These are phyloP conservation scores for Aegilops bicornis DNA, from an alignment of 176 grass and related monocot genomes.

Conservation along the genomic window DNA sequence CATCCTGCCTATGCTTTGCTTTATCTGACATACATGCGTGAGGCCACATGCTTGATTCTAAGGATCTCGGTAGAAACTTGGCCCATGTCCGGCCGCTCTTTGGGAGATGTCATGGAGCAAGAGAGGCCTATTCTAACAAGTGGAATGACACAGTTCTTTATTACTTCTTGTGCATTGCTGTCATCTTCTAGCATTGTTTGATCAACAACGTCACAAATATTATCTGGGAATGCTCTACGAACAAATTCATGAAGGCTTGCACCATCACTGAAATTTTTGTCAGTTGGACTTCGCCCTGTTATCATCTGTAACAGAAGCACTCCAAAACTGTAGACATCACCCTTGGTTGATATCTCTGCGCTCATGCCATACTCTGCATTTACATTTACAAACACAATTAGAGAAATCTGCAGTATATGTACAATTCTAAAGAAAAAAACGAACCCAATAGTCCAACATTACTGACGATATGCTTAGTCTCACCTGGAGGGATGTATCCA, in stretches of 20 bases:
- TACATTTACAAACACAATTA: too few relatives aligned
- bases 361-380: conserved; percentile 14
- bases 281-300: conserved; percentile 3
- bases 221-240: not conserved
- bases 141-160: conserved; percentile 30
- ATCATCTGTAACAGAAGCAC: conserved; percentile 33
- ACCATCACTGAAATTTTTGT: not conserved
- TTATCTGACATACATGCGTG: not conserved
- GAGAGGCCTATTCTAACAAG: conserved; percentile 29
- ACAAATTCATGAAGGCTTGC: not conserved
- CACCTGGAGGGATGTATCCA: too few relatives aligned
- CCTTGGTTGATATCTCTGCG: too few relatives aligned
- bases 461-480: too few relatives aligned
- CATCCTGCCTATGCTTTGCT: not conserved
- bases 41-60: conserved; percentile 33
- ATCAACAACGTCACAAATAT: not conserved
- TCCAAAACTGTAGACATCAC: too few relatives aligned
- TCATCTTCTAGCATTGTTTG: not conserved
- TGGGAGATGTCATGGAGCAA: conserved; percentile 26
- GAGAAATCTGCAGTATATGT: too few relatives aligned
- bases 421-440: too few relatives aligned
- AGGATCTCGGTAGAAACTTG: conserved; percentile 22
- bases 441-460: too few relatives aligned
- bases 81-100: conserved; percentile 22
- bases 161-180: not conserved